Base-by-base conservation (phyloP, 2,329 filamentous ascomycete genomes). In the Monilinia laxa region DNA sequence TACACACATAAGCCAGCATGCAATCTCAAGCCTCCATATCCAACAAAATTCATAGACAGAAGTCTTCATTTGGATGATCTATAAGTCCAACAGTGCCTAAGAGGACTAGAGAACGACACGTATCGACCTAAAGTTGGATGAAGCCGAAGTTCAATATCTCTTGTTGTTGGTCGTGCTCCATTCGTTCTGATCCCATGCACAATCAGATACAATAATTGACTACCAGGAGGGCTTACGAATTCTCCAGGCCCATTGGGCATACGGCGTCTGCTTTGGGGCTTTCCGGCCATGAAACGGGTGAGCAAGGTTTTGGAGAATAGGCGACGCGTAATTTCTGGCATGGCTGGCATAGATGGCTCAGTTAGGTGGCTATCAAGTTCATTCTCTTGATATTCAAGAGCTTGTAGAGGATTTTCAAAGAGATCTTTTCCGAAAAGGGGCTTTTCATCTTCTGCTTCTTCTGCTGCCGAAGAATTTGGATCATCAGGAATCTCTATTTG, bases 31-130 rank as follows among this genome's bases (percentile, higher is more conserved):
- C 18, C n/a, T 49, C 20, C 3, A 49, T 23, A 1, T 31, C 3
- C 28, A 16, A 35, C 20, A 11, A 49, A 35, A n/a, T 11, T 3
- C 20, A 47, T 28, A 11, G 28, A 5, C 2, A 3, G 23, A 14
- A 28, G 0, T 23, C 16, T 7, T 49, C 20, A 10, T 16, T 18
- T 12, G 4, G 18, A 23, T 49, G 57, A 59, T 16, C 23, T 47
- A 35, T 59, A 59, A 35, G 18, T 59, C 42, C 42, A 49, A 3
- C 57, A 49, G 18, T 59, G 42, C 18, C 57, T 59, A 25, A 59
- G 11, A 6, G 57, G 57, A 59, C 57, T 59, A 23, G 57, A 59
- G 3, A 59, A 59, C 0, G 57, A 59, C n/a, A 59, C 42, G 12
- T 35, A 35, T 10, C 1, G 57, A 11, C 57, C 57, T 6, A 47